These are phyloP conservation scores for Apophysomyces elegans DNA, from an alignment of 371 early-diverging fungal genomes.

Conservation along the genomic window DNA sequence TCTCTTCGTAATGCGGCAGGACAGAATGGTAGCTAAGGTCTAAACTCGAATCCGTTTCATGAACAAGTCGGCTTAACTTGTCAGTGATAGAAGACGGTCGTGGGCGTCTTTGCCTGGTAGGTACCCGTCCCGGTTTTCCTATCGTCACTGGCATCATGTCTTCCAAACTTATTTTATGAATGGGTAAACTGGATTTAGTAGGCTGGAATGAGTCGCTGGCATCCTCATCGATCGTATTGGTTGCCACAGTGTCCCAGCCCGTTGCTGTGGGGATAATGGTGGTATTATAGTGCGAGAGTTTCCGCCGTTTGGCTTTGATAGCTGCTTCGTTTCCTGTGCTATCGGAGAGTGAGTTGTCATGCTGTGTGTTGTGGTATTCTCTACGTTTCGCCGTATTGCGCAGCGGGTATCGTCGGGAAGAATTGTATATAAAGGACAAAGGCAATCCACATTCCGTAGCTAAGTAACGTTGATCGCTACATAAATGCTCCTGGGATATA, in stretches of 20 bases:
- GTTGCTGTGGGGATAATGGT: neutral
- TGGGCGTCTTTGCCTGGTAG: neutral
- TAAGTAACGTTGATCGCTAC: too few species aligned
- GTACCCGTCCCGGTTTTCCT: neutral
- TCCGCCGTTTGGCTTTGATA: neutral
- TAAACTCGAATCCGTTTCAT: neutral
- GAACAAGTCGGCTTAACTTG: neutral
- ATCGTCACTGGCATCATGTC: neutral
- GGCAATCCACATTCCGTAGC: too few species aligned
- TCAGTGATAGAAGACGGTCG: neutral
- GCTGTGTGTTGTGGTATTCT: neutral
- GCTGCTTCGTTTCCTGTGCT: neutral
- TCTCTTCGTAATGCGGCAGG: neutral
- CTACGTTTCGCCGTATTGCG: conserved; percentile 1
- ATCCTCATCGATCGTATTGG: conserved; percentile 3
- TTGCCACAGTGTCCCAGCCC: neutral
- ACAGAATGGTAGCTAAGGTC: neutral
- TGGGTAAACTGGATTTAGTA: neutral
- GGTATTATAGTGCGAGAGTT: neutral
- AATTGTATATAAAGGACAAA: neutral
- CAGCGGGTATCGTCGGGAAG: neutral
- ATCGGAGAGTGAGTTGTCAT: neutral
- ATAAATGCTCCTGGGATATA: too few species aligned
- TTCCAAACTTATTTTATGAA: neutral
- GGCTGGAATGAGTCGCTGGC: neutral